These are phyloP conservation scores for Alloascoidea hylecoeti DNA, from an alignment of 805 yeast species.

Conservation along the genomic window DNA sequence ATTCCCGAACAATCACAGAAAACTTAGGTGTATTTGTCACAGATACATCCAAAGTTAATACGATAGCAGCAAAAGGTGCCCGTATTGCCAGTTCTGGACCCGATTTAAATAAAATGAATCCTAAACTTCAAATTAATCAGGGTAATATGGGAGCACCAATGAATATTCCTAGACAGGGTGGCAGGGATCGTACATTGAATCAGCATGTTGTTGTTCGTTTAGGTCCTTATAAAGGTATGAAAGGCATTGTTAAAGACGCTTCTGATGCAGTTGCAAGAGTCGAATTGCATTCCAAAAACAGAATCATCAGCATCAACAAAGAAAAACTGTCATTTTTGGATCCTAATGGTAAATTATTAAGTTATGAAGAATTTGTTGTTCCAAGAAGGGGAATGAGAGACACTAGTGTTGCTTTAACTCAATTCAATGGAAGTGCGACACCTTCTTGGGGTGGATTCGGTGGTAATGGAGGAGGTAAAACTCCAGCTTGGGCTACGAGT, in stretches of 20 bases:
- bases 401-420: conserved; percentile 10
- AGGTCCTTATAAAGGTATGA: conserved; percentile 86
- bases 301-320: conserved; percentile 75
- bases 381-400: conserved; percentile 14
- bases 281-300: conserved; percentile 86
- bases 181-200: conserved; percentile 71
- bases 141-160: conserved; percentile 16
- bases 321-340: conserved; percentile 62
- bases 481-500: conserved; percentile 20
- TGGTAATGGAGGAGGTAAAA: conserved; percentile 19
- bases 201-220: conserved; percentile 76
- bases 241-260: conserved; percentile 88
- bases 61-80: conserved; percentile 76
- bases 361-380: conserved; percentile 69
- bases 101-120: conserved; percentile 84
- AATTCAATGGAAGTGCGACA: conserved; percentile 11
- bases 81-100: conserved; percentile 33
- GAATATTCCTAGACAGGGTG: conserved; percentile 41
- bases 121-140: conserved; percentile 35
- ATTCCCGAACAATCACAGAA: conserved; percentile 66
- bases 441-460: conserved; percentile 18
- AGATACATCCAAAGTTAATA: conserved; percentile 59
- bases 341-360: conserved; percentile 40
- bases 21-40: conserved; percentile 88
- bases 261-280: conserved; percentile 86